Base-by-base conservation (phyloP, 441 rosid genomes). In the Erysimum cheiri region DNA sequence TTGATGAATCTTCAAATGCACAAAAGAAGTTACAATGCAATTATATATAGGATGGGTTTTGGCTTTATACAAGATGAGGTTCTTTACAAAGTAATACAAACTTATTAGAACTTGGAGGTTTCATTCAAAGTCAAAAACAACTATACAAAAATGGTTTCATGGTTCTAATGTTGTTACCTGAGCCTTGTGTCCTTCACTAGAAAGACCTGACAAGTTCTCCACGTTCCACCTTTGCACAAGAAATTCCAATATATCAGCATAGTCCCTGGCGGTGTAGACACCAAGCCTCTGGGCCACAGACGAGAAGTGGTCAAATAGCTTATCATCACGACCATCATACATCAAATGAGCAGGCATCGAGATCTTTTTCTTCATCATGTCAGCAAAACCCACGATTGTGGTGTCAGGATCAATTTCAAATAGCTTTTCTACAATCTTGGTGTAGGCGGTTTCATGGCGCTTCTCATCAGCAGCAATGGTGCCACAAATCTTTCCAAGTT, bases 381-480 rank as follows among this genome's bases (percentile, higher is more conserved):
- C 85, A 64, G 87, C 82, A 32, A 81, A 71, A 0, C 84, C 83
- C 62, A 84, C 6, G 1, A 80, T 63, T 0, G 84, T 73, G 50
- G 66, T 71, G 41, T 81, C 82, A 3, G 82, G 84, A 44, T 81
- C 84, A 35, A 81, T 35, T 64, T 81, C 84, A 46, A 81, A 78
- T 35, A 84, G 87, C 78, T 84, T 84, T 43, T 81, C 85, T 46
- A 81, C 84, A 43, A 81, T 80, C 69, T 76, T 81, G 49, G 85
- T 81, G 71, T 83, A 84, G 28, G 87, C 85, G 3, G 80, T 77
- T 55, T 84, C 87, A 31, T 82, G 84, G 8, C 87, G 87, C 71
- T 78, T 84, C 78, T 84, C 87, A 50, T 84, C 87, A 49, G 85
- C 81, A 14, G 87, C 87, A 37, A 84, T 84, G 67, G 72, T 78